These are phyloP conservation scores for Handroanthus guayacan DNA, from an alignment of 257 asterid species.

Conservation along the genomic window DNA sequence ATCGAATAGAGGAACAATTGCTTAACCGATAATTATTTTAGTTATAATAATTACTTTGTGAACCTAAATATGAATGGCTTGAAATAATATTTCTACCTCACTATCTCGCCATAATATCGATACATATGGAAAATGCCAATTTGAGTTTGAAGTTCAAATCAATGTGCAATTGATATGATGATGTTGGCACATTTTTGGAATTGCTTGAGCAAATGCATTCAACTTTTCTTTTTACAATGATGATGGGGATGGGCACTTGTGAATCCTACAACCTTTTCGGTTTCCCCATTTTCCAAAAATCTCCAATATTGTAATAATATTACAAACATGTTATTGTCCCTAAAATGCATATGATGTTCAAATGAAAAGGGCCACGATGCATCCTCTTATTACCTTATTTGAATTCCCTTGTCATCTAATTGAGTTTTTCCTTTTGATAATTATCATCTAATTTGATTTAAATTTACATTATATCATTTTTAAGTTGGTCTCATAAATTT, in stretches of 20 bases:
- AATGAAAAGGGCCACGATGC: slow-evolving; percentile 13
- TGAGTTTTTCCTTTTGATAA: neutral
- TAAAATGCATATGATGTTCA: neutral
- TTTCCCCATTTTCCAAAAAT: slow-evolving; percentile 18
- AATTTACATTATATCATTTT: neutral
- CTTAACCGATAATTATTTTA: no score
- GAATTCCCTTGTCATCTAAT: neutral
- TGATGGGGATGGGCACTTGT: slow-evolving; percentile 32
- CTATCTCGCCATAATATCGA: neutral
- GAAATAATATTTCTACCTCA: neutral
- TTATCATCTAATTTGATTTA: neutral
- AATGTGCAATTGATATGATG: neutral
- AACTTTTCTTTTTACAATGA: slow-evolving; percentile 14
- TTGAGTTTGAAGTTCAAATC: neutral
- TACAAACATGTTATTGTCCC: neutral
- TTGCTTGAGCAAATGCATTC: slow-evolving; percentile 3
- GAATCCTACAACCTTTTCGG: neutral
- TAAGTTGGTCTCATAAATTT: no score
- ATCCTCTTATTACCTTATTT: neutral
- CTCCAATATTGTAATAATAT: neutral
- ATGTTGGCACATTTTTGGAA: slow-evolving; percentile 26
- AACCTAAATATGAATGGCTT: no score
- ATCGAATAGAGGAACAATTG: no score
- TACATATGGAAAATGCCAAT: neutral
- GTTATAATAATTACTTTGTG: no score